Conservation (phyloP, 2,329 filamentous ascomycete species). For the Diplodia seriata region DNA sequence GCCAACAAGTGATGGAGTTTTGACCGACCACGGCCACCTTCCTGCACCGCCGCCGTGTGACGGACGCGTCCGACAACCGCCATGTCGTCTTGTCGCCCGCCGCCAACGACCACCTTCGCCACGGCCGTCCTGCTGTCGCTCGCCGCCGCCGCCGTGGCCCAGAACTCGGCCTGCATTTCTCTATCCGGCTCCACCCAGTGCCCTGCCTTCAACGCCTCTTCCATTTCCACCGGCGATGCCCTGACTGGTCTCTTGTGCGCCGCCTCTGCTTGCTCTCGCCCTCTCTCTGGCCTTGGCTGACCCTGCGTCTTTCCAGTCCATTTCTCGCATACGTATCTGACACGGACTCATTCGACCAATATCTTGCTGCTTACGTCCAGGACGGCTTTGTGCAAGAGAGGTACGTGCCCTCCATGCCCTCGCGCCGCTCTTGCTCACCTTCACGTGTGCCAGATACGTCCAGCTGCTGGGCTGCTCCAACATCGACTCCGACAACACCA, state of each 20-base stretch:
- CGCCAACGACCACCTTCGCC: not conserved
- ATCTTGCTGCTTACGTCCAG: conserved; percentile 74
- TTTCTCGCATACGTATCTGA: conserved; percentile 85
- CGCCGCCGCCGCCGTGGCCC: conserved; percentile 18
- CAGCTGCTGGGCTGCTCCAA: conserved; percentile 79
- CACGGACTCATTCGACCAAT: conserved; percentile 75
- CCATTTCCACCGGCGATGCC: conserved; percentile 68
- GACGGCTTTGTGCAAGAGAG: conserved; percentile 77
- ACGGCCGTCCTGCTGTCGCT: conserved; percentile 17
- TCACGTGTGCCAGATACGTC: conserved; percentile 70
- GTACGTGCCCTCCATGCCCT: conserved; percentile 58
- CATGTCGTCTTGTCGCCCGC: conserved; percentile 12
- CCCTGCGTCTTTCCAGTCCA: conserved; percentile 62
- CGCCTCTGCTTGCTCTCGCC: conserved; percentile 7
- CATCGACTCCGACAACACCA: conserved; percentile 78
- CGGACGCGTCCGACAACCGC: conserved; percentile 15
- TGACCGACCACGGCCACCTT: conserved; percentile 21
- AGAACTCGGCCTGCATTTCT: conserved; percentile 63
- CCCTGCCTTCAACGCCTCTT: conserved; percentile 74
- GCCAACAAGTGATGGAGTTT: conserved; percentile 20
- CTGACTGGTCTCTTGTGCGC: conserved; percentile 69
- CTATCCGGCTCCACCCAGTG: conserved; percentile 73
- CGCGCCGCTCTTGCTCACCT: conserved; percentile 31
- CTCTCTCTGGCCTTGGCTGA: conserved; percentile 28
- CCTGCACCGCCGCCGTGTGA: conserved; percentile 19